A percentile compares a stretch with the other conserved stretches of the same genome.
Evolutionary conservation across 441 rosid genomes (phyloP).

Genomic region (Erysimum cheiri): DNA sequence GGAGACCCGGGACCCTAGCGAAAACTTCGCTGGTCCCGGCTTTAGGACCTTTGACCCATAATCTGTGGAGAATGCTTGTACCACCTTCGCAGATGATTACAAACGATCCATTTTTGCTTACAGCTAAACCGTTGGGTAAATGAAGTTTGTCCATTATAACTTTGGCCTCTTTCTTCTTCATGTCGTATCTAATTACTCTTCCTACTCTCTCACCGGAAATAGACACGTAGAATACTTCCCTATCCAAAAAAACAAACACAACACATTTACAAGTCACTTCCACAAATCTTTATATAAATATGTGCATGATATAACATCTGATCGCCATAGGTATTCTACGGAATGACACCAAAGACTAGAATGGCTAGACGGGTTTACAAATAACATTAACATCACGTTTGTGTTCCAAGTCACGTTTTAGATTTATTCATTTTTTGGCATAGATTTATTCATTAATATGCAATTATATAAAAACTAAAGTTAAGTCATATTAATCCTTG

Average conservation of each 20-base stretch:
- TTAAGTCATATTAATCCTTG: too few species aligned
- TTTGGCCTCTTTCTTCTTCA: constrained; percentile 46
- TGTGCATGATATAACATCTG: too few species aligned
- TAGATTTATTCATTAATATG: too few species aligned
- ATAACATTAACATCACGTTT: too few species aligned
- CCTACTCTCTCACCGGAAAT: constrained; percentile 51
- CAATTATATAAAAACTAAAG: too few species aligned
- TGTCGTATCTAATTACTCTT: constrained; percentile 61
- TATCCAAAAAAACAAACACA: constrained; percentile 28
- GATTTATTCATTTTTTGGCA: too few species aligned
- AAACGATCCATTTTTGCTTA: constrained; percentile 63
- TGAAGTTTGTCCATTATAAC: constrained; percentile 53
- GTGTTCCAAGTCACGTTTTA: too few species aligned
- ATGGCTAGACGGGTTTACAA: too few species aligned
- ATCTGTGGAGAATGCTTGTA: constrained; percentile 43
- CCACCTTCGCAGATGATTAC: constrained; percentile 55
- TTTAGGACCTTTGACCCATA: constrained; percentile 62
- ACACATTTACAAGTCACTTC: neutral
- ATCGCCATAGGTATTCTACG: too few species aligned
- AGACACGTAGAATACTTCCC: constrained; percentile 44
- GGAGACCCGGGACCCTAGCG: constrained; percentile 51
- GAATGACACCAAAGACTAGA: too few species aligned
- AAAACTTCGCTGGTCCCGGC: constrained; percentile 48
- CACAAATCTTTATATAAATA: too few species aligned
- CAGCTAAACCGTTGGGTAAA: constrained; percentile 72